phyloP scores from a whole-genome alignment of 768 basidiomycete species.

The Boletales sp. region DNA sequence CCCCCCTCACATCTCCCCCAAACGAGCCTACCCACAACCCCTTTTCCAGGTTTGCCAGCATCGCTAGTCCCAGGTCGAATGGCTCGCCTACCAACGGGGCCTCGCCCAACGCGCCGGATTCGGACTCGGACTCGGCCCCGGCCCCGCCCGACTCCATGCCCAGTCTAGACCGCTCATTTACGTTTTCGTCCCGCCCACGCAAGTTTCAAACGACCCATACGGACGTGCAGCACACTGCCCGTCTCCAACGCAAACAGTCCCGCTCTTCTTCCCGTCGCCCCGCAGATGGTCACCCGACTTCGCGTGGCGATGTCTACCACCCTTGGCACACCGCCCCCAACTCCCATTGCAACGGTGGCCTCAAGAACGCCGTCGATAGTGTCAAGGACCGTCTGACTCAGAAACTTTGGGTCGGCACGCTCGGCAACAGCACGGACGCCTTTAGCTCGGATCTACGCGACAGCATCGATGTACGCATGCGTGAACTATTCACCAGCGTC shows the following conservation, averaged over 20 bases:
- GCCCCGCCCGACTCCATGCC: not conserved
- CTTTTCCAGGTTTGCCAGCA: conserved; percentile 47
- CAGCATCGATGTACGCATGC: conserved; percentile 52
- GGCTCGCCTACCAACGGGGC: conserved; percentile 13
- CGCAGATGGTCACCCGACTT: conserved; percentile 30
- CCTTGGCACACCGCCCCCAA: conserved; percentile 55
- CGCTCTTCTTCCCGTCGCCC: conserved; percentile 53
- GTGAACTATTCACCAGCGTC: conserved; percentile 37
- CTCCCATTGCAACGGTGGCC: conserved; percentile 75
- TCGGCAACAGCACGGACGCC: conserved; percentile 67
- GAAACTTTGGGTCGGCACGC: conserved; percentile 66
- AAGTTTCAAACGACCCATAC: conserved; percentile 51
- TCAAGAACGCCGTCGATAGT: conserved; percentile 78
- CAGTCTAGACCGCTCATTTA: conserved; percentile 26
- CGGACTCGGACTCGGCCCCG: not conserved
- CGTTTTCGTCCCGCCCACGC: conserved; percentile 28
- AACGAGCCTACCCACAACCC: conserved; percentile 56
- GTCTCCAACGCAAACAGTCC: conserved; percentile 48
- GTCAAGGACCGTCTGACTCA: conserved; percentile 51
- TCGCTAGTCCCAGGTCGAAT: conserved; percentile 27
- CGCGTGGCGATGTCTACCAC: conserved; percentile 17
- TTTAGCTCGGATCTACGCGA: conserved; percentile 54
- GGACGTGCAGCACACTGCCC: conserved; percentile 35
- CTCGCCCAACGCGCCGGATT: not conserved
- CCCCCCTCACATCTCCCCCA: conserved; percentile 40